phyloP scores from a whole-genome alignment of 2,329 filamentous ascomycete genomes.

The Metarhizium anisopliae region DNA sequence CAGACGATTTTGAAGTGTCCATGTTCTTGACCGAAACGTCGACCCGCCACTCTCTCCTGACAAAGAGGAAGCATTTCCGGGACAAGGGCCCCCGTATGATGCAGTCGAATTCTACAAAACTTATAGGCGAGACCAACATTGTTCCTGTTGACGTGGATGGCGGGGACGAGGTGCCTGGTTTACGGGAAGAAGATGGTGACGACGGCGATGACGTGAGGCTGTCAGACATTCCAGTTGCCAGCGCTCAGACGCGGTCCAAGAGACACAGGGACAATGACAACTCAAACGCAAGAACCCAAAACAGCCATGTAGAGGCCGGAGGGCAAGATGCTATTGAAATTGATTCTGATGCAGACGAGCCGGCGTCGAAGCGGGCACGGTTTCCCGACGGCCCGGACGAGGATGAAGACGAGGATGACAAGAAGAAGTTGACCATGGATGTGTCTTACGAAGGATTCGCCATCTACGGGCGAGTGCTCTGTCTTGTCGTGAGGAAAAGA shows the following conservation, averaged over 20 bases:
- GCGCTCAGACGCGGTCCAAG: conserved; percentile 16
- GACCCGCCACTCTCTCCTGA: conserved; percentile 76
- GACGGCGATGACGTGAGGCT: conserved; percentile 19
- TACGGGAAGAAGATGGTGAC: conserved; percentile 42
- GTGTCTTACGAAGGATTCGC: conserved; percentile 92
- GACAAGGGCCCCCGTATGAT: conserved; percentile 44
- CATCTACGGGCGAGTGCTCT: conserved; percentile 89
- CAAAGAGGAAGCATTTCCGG: conserved; percentile 72
- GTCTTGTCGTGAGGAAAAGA: conserved; percentile 75
- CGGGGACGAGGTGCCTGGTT: conserved; percentile 9
- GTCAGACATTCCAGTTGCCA: conserved; percentile 24
- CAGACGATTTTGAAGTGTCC: conserved; percentile 92
- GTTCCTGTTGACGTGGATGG: conserved; percentile 39
- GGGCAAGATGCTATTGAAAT: conserved; percentile 22
- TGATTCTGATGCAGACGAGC: conserved; percentile 30
- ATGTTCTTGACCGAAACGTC: conserved; percentile 85
- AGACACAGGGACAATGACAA: conserved; percentile 16
- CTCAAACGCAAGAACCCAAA: conserved; percentile 20
- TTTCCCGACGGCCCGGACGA: conserved; percentile 20
- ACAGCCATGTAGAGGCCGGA: conserved; percentile 20
- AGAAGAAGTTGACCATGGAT: conserved; percentile 83
- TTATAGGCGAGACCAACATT: conserved; percentile 48
- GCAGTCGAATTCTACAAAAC: conserved; percentile 52
- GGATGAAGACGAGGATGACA: conserved; percentile 48
- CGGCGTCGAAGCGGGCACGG: conserved; percentile 36